phyloP scores from a whole-genome alignment of 257 asterid species.

The Jaltomata sinuosa region DNA sequence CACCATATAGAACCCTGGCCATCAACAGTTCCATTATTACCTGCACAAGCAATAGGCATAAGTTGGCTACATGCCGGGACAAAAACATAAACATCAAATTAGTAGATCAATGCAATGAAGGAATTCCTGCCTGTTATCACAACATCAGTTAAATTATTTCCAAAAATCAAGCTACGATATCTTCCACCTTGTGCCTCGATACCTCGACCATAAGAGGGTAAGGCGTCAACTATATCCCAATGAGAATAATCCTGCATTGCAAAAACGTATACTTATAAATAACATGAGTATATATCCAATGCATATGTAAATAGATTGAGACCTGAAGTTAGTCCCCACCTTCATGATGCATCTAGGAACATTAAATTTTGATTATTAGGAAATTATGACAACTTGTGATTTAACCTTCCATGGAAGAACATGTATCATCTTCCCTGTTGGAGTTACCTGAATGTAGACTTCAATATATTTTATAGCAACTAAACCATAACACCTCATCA shows the following conservation, averaged over 20 bases:
- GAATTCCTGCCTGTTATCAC: constrained; percentile 49
- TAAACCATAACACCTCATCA: background rate
- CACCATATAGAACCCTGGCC: constrained; percentile 88
- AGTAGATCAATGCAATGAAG: background rate
- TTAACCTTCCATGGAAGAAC: background rate
- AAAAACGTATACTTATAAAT: background rate
- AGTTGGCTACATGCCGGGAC: background rate
- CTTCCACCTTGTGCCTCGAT: constrained; percentile 50
- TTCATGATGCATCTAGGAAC: background rate
- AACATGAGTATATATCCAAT: background rate
- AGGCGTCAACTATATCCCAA: constrained; percentile 67
- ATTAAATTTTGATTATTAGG: background rate
- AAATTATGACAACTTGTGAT: background rate
- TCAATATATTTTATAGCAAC: background rate
- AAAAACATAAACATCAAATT: background rate
- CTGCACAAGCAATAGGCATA: constrained; percentile 20
- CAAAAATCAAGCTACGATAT: constrained; percentile 61
- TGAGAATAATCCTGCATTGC: constrained; percentile 41
- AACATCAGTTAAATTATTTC: constrained; percentile 54
- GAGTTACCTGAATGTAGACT: background rate
- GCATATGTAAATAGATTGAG: background rate
- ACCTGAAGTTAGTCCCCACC: background rate
- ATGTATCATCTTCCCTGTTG: background rate
- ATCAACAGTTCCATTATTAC: constrained; percentile 71
- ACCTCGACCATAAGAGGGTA: constrained; percentile 72